Evolutionary conservation across 75 land plant genomes (phyloP), one percentile per base, ranked within the genome.

Genomic region (Pinus albicaulis): DNA sequence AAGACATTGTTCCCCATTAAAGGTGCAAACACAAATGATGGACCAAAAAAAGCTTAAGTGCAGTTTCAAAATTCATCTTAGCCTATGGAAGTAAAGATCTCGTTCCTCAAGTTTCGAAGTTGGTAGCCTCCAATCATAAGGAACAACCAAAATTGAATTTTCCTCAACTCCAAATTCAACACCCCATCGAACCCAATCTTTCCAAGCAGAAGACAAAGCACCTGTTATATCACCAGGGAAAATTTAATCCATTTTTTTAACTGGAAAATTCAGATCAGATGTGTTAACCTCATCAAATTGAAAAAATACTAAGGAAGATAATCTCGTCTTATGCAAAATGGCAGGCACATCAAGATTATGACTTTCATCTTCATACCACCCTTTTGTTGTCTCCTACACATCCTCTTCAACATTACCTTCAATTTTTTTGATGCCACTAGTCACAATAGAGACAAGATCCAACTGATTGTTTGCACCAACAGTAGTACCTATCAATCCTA

Each of bases 91-190:
- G 72, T 95, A 98, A 75, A 98, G 93, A 72, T 98, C 99, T 71
- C 99, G 87, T 79, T 95, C 91, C 77, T 98, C 98, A 63, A 98
- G 92, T 86, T 76, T 84, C 69, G 95, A 77, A 56, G 96, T 81
- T 57, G 99, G 80, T 69, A 98, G 77, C 78, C 99, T 93, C 99
- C 99, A 98, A 78, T 98, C 99, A 89, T 95, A 98, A 11, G 99
- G 98, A 75, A 76, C 99, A 55, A 98, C 99, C 79, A 95, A 57
- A 28, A 98, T 92, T 31, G 99, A 90, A 85, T 98, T 97, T 59
- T 98, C 89, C 64, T 95, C 98, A 16, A 98, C 90, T 71, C 99
- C 99, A 91, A 98, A 98, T 76, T 98, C 98, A 78, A 98, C 87
- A 79, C 95, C 89, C 99, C 99, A 98, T 74, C 83, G 85, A 12